These are phyloP conservation scores for Fragaria iinumae DNA, from an alignment of 306 rosid species.

Conservation along the genomic window DNA sequence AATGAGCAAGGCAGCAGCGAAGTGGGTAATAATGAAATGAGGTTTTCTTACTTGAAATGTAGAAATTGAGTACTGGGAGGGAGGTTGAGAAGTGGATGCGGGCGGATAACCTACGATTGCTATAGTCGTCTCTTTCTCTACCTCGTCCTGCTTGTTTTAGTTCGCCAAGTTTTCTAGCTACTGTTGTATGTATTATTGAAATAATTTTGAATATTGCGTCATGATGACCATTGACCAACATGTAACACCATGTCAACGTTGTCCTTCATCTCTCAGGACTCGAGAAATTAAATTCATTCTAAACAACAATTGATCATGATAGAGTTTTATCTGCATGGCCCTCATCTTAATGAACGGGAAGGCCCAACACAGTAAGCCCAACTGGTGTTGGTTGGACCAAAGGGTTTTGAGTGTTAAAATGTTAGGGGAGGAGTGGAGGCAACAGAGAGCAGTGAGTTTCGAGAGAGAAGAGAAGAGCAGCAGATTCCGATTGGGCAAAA, in stretches of 20 bases:
- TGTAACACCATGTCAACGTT: too few species aligned
- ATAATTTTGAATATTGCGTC: too few species aligned
- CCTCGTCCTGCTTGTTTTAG: neutral
- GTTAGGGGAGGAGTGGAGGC: neutral
- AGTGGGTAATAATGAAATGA: neutral
- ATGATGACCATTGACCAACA: too few species aligned
- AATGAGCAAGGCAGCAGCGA: neutral
- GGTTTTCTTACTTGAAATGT: neutral
- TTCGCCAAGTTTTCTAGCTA: neutral
- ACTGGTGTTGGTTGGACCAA: too few species aligned
- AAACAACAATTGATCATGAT: too few species aligned
- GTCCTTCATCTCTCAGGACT: too few species aligned
- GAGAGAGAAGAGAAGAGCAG: neutral
- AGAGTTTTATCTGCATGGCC: too few species aligned
- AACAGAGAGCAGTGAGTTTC: neutral
- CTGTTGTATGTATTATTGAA: too few species aligned
- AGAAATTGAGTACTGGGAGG: neutral
- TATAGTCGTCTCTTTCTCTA: neutral
- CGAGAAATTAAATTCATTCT: too few species aligned
- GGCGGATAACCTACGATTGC: conserved; percentile 2
- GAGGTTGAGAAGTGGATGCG: conserved; percentile 22
- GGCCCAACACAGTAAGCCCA: too few species aligned
- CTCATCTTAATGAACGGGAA: too few species aligned
- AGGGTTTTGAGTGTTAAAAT: too few species aligned
- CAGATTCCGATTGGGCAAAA: conserved; percentile 4